Evolutionary conservation across 1,139 yeast genomes (phyloP).

Genomic region (Schizosaccharomyces versatilis): DNA sequence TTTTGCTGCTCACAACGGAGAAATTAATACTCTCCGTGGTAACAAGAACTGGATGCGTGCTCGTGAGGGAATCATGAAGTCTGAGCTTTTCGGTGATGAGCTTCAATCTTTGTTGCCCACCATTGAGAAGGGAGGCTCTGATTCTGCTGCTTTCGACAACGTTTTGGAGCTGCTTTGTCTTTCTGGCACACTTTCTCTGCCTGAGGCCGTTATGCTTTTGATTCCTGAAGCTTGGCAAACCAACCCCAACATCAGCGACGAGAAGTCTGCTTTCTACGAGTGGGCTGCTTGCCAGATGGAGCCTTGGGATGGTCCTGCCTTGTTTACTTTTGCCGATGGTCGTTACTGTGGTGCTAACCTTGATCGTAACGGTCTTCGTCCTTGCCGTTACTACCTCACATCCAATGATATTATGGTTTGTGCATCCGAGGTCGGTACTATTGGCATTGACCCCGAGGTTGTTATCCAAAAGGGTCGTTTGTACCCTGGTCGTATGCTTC

Average conservation of each 20-base stretch:
- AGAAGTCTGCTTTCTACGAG: conserved; percentile 83
- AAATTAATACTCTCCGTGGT: conserved; percentile 88
- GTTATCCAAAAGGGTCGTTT: conserved; percentile 79
- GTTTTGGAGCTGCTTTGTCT: conserved; percentile 78
- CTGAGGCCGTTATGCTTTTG: conserved; percentile 92
- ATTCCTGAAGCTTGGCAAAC: conserved; percentile 98
- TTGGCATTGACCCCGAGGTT: conserved; percentile 64
- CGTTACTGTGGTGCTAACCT: conserved; percentile 95
- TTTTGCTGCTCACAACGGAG: conserved; percentile 97
- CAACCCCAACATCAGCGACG: conserved; percentile 61
- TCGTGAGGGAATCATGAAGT: conserved; percentile 88
- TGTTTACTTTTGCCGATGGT: conserved; percentile 91
- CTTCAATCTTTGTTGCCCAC: conserved; percentile 79
- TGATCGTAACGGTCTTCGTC: conserved; percentile 93
- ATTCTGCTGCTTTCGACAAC: conserved; percentile 95
- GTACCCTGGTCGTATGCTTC: conserved; percentile 88
- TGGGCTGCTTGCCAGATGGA: conserved; percentile 99
- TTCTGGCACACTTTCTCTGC: conserved; percentile 76
- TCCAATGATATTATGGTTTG: conserved; percentile 89
- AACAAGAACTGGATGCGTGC: conserved; percentile 99
- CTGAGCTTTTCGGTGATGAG: conserved; percentile 72
- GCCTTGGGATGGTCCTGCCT: conserved; percentile 99
- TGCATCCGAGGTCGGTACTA: conserved; percentile 95
- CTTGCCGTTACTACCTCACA: conserved; percentile 90
- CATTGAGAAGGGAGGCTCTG: conserved; percentile 96